phyloP scores from a whole-genome alignment of 228 moss, liverwort and hornwort genomes.

The Sphagnum magellanicum region DNA sequence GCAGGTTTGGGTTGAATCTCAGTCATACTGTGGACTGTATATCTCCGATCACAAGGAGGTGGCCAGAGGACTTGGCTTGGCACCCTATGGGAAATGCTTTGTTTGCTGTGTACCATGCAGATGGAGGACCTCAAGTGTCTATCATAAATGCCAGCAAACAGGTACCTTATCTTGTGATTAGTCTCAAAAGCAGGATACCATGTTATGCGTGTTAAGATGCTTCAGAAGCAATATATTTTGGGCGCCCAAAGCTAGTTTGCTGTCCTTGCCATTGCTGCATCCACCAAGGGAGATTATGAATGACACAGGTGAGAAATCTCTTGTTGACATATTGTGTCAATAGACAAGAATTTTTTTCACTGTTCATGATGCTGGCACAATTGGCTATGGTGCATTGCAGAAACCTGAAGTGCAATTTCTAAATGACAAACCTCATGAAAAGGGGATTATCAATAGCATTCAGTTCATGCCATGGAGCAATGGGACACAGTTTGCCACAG shows the following conservation, averaged over 20 bases:
- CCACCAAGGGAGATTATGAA: not conserved
- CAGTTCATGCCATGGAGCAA: constrained; percentile 89
- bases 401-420: constrained; percentile 53
- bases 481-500: constrained; percentile 80
- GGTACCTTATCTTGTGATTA: constrained; percentile 5
- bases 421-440: constrained; percentile 74
- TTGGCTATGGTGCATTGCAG: constrained; percentile 25
- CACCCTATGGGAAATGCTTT: constrained; percentile 69
- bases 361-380: too few species aligned
- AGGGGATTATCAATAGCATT: constrained; percentile 78
- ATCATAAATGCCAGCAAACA: constrained; percentile 66
- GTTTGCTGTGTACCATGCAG: constrained; percentile 78
- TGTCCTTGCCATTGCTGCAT: not conserved
- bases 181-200: not conserved
- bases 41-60: constrained; percentile 35
- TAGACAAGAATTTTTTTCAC: not conserved
- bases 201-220: not conserved
- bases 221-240: not conserved
- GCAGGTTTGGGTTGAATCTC: constrained; percentile 50
- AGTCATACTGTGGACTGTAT: constrained; percentile 55
- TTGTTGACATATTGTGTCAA: not conserved
- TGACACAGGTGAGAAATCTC: not conserved
- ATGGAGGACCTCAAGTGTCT: constrained; percentile 69
- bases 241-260: not conserved
- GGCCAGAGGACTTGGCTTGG: constrained; percentile 71